Percentiles rank a stretch among this genome's conserved stretches.
Conservation (phyloP, 331 rosid genomes). For the Malus hybrid region DNA sequence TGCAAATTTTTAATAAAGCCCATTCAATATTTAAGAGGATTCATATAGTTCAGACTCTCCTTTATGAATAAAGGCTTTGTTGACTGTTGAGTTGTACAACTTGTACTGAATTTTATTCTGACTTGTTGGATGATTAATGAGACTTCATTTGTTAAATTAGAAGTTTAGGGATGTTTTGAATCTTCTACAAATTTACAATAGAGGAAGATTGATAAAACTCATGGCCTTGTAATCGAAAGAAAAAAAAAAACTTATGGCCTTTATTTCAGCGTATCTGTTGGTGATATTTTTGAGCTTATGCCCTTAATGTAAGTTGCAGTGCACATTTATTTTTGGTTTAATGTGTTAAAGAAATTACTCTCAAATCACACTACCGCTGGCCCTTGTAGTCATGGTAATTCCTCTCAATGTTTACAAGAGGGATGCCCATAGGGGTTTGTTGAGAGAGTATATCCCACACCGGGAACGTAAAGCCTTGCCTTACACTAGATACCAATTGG, state of each 20-base stretch:
- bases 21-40: neutral
- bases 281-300: slow-evolving; percentile 4
- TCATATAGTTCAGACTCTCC: neutral
- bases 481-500: neutral
- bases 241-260: neutral
- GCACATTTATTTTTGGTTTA: neutral
- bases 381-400: neutral
- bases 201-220: neutral
- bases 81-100: neutral
- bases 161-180: neutral
- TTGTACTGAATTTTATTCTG: neutral
- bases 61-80: neutral
- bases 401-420: neutral
- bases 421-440: neutral
- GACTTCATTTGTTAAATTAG: neutral
- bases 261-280: neutral
- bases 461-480: neutral
- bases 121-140: neutral
- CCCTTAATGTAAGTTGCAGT: neutral
- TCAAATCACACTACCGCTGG: neutral
- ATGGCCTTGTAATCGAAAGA: too few relatives aligned
- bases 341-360: neutral
- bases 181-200: neutral
- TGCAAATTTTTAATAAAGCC: neutral
- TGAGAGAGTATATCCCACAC: neutral